phyloP scores from a whole-genome alignment of 179 eudicot genomes.

The Vitellaria paradoxa region DNA sequence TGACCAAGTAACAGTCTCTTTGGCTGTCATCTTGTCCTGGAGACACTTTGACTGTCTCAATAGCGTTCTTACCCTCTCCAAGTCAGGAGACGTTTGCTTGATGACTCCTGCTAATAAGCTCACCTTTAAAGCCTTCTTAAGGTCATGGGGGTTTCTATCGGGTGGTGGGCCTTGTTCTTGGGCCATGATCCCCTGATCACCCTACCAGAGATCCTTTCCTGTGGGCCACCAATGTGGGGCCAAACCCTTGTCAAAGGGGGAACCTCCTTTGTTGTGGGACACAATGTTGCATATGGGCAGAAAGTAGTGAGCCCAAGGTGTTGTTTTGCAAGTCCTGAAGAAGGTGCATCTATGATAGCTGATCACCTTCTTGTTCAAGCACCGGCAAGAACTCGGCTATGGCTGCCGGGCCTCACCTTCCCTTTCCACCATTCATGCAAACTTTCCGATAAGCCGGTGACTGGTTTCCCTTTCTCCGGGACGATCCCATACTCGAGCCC shows the following conservation, averaged over 20 bases:
- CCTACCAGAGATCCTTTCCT: slow-evolving; percentile 58
- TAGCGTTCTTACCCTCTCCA: slow-evolving; percentile 35
- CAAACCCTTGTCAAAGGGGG: slow-evolving; percentile 45
- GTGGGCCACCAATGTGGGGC: slow-evolving; percentile 67
- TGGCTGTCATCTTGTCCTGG: slow-evolving; percentile 62
- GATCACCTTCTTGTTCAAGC: not conserved
- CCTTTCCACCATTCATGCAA: slow-evolving; percentile 55
- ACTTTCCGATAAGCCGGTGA: slow-evolving; percentile 50
- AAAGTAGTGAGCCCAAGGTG: slow-evolving; percentile 45
- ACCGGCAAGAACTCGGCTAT: slow-evolving; percentile 26
- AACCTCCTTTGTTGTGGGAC: slow-evolving; percentile 50
- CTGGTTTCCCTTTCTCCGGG: slow-evolving; percentile 51
- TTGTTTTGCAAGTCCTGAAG: slow-evolving; percentile 53
- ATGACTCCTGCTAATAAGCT: slow-evolving; percentile 47
- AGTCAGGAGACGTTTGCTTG: slow-evolving; percentile 47
- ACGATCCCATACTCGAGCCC: slow-evolving; percentile 62
- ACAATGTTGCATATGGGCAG: slow-evolving; percentile 56
- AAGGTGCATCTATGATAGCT: slow-evolving; percentile 37
- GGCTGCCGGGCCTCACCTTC: slow-evolving; percentile 24
- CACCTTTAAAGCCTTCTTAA: slow-evolving; percentile 67
- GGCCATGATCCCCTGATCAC: slow-evolving; percentile 44
- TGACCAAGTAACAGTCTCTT: slow-evolving; percentile 51
- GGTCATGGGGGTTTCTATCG: slow-evolving; percentile 58
- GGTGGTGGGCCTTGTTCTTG: slow-evolving; percentile 55
- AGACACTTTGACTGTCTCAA: slow-evolving; percentile 51